phyloP scores from a whole-genome alignment of 2,329 filamentous ascomycete genomes.

The Zalaria obscura region DNA sequence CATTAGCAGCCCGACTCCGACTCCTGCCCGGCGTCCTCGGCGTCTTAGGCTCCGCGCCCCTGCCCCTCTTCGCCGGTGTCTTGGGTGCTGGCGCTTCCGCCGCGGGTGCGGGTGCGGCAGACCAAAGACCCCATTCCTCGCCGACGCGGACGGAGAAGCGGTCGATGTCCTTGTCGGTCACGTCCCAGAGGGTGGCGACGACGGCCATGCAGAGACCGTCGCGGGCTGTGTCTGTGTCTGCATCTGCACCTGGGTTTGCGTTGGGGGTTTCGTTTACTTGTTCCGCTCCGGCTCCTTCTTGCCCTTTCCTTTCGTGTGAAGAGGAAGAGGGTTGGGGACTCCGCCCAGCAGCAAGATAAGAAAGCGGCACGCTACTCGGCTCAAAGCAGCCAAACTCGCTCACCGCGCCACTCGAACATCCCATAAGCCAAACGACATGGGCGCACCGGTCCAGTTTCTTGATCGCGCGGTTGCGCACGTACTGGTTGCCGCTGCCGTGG shows the following conservation, averaged over 20 bases:
- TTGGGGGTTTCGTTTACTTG: background rate
- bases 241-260: background rate
- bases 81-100: constrained; percentile 11
- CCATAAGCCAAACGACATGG: constrained; percentile 65
- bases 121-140: constrained; percentile 70
- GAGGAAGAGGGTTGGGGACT: background rate
- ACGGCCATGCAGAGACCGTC: constrained; percentile 45
- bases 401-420: constrained; percentile 76
- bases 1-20: constrained; percentile 13
- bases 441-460: constrained; percentile 44
- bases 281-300: background rate
- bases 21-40: constrained; percentile 15
- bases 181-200: constrained; percentile 91
- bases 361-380: constrained; percentile 76
- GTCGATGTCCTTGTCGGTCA: constrained; percentile 95
- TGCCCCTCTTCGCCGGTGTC: constrained; percentile 13
- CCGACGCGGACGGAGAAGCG: constrained; percentile 69
- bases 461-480: constrained; percentile 74
- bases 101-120: constrained; percentile 12
- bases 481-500: constrained; percentile 88
- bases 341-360: constrained; percentile 77
- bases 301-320: background rate
- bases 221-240: constrained; percentile 4
- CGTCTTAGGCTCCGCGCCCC: constrained; percentile 12
- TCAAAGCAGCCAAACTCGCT: constrained; percentile 77